Base-by-base conservation (phyloP, 2,329 filamentous ascomycete genomes). In the Pezicula rhizophila region DNA sequence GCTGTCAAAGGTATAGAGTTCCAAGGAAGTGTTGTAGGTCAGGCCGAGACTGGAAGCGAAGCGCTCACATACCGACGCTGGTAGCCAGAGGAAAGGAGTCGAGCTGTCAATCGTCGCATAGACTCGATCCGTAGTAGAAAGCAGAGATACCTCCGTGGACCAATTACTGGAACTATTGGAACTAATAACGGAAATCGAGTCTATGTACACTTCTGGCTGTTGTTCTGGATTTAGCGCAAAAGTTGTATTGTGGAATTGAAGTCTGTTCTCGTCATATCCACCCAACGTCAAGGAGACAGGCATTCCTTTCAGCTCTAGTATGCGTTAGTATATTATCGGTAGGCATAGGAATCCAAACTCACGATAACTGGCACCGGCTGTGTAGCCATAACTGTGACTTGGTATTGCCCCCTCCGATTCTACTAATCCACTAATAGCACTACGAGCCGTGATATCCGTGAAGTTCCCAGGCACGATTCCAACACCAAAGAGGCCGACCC, bases 341-440 rank as follows among this genome's bases (percentile, higher is more conserved):
- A 14, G 49, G 17, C 14, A 11, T 17, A 42, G n/a, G 31, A 8
- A 42, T 39, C 20, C 23, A 37, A 20, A 66, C 77, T 64, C 69
- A 83, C 82, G 75, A 60, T 89, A 89, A 52, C 77, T 76, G n/a
- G 84, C 84, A 14, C 87, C 87, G 37, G 85, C 85, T 3, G 86
- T 89, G 63, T 84, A 90, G 45, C 83, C 85, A 62, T 86, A 89
- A 38, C 83, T 87, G 53, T 87, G 74, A 62, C 85, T 89, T 1
- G 85, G 82, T 42, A 89, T 85, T 49, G 68, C 70, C 8, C 77
- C 77, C 49, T 76, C 72, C 10, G 74, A 66, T 60, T 82, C 76
- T 39, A 86, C 77, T 45, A 85, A 68, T 60, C 82, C 66, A 56
- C 77, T 68, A 60, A 83, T 60, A 49, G 78, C 66, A 58, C 77